These are phyloP conservation scores for Heimioporus sp. DNA, from an alignment of 768 basidiomycete species.

Conservation along the genomic window DNA sequence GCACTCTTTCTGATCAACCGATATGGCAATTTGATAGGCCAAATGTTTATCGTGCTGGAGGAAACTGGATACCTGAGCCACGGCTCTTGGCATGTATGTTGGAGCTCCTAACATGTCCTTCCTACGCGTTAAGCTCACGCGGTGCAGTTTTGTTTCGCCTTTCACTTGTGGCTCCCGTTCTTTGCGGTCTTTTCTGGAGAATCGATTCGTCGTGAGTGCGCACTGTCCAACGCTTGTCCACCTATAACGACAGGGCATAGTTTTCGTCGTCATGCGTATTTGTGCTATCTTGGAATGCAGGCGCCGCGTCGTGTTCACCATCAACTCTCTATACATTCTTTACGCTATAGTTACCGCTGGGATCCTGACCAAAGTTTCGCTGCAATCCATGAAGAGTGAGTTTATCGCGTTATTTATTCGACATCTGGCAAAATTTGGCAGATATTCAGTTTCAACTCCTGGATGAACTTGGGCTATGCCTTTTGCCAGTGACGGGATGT, in stretches of 20 bases:
- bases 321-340: conserved; percentile 7
- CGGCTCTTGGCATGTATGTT: conserved; percentile 6
- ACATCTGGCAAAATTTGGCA: background rate
- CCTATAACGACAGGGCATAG: conserved; percentile 1
- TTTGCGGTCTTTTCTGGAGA: conserved; percentile 2
- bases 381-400: background rate
- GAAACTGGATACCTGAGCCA: conserved; percentile 20
- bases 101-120: background rate
- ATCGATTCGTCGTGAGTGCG: conserved; percentile 11
- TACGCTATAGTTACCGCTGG: conserved; percentile 1
- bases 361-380: background rate
- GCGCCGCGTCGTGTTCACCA: background rate
- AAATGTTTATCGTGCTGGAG: conserved; percentile 19
- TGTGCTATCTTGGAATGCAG: conserved; percentile 22
- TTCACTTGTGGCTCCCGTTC: background rate
- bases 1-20: conserved; percentile 11
- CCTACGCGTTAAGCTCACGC: background rate
- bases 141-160: conserved; percentile 5
- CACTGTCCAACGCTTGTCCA: too few species aligned
- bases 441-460: conserved; percentile 4
- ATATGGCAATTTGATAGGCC: conserved; percentile 16
- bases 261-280: conserved; percentile 24
- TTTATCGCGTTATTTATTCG: background rate
- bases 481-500: background rate
- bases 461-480: conserved; percentile 9